Evolutionary conservation across 768 basidiomycete species (phyloP), one percentile per base, ranked within the genome.

Genomic region (Lactarius evosmus): DNA sequence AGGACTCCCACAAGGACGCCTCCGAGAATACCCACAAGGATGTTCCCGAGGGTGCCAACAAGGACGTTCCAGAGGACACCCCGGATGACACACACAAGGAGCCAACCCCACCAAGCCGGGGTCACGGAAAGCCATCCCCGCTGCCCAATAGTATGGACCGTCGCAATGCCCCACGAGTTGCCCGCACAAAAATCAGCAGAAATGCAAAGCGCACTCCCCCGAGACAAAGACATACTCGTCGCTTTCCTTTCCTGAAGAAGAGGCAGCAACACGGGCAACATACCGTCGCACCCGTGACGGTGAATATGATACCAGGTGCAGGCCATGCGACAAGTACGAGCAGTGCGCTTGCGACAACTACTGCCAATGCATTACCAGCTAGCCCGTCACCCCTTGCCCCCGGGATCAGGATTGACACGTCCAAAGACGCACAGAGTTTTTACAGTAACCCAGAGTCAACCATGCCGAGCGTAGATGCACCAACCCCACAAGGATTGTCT

Each of bases 121-220:
- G 38, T 27, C 46, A 61, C 14, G 64, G 64, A 50, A 65, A 57
- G 40, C 64, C 64, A 22, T 65, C 64, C 4, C 64, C 60, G 12
- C 25, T 61, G 33, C 59, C 64, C 22, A 41, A 65, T 25, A 30
- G 8, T 41, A 12, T 32, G 30, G 46, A 61, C 3, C 59, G 64
- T 44, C 64, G 64, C 49, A 61, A 53, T 27, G 60, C 49, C 16
- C 64, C 46, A 19, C 46, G 64, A 36, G 64, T 65, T 36, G 22
- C 64, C 17, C 64, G 64, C 38, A 30, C 25, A 2, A 60, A 57
- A 57, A 29, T 36, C 11, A 38, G 54, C 50, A 65, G 54, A 29
- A 33, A 33, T 11, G 29, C 38, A 30, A 65, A 41, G 55, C 33
- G 46, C 19, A 19, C 33, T 27, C 30, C 22, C 49, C 32, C 30